Conservation (phyloP, 495 filamentous ascomycete genomes). For the Xanthoparmelia taractica region DNA sequence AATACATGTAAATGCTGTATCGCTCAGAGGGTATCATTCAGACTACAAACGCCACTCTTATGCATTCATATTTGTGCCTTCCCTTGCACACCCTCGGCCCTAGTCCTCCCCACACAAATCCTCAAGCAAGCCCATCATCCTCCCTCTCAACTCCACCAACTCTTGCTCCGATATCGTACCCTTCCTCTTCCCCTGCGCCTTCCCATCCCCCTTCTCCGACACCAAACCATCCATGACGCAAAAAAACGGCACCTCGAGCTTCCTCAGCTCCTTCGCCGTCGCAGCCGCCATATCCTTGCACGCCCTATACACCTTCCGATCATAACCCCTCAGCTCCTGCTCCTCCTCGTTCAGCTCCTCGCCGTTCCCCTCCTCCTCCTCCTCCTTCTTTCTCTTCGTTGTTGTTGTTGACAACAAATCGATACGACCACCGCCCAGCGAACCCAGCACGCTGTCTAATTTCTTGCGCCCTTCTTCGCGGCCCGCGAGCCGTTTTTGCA, state of each 20-base stretch:
- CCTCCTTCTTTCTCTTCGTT: too few relatives aligned
- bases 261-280: constrained; percentile 47
- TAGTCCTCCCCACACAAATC: constrained; percentile 48
- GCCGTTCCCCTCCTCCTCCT: too few relatives aligned
- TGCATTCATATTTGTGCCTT: background rate
- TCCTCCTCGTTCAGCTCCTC: constrained; percentile 29
- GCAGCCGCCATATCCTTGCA: constrained; percentile 51
- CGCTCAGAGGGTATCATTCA: constrained; percentile 10
- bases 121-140: constrained; percentile 55
- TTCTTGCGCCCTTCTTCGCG: constrained; percentile 45
- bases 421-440: background rate
- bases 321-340: constrained; percentile 50
- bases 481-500: constrained; percentile 43
- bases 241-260: constrained; percentile 61
- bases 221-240: constrained; percentile 38
- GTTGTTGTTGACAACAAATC: too few relatives aligned
- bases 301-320: constrained; percentile 46
- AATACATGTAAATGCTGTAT: background rate
- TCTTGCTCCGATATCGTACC: constrained; percentile 39
- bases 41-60: constrained; percentile 2
- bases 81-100: background rate
- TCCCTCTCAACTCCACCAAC: constrained; percentile 45
- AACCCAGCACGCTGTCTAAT: constrained; percentile 42
- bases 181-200: constrained; percentile 8
- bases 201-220: constrained; percentile 1